Conservation (phyloP, 768 basidiomycete species). For the Sporobolomyces roseus region DNA sequence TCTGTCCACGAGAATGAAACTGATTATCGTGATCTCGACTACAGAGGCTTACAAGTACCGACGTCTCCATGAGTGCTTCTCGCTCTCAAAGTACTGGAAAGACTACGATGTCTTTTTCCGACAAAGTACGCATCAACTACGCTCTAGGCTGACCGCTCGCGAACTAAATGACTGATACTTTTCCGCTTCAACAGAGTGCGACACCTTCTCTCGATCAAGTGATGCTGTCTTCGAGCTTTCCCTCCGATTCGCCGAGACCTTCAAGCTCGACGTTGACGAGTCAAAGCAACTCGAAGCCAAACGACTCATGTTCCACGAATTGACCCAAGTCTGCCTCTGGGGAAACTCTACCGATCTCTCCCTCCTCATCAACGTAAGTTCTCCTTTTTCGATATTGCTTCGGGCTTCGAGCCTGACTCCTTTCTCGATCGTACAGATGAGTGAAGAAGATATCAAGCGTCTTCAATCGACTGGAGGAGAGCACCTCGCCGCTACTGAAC, state of each 20-base stretch:
- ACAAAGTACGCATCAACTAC: constrained; percentile 57
- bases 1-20: not conserved
- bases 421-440: constrained; percentile 58
- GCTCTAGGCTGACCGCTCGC: not conserved
- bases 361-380: constrained; percentile 69
- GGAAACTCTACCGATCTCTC: constrained; percentile 95
- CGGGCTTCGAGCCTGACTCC: not conserved
- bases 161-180: not conserved
- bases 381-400: not conserved
- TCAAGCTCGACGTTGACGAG: constrained; percentile 59
- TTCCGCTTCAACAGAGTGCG: constrained; percentile 58
- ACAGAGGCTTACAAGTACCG: constrained; percentile 67
- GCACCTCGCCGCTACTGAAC: constrained; percentile 87
- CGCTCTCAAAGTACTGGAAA: constrained; percentile 80
- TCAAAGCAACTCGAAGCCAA: constrained; percentile 56
- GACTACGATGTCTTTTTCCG: constrained; percentile 93
- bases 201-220: constrained; percentile 86
- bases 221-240: constrained; percentile 94
- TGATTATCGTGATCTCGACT: not conserved
- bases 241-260: constrained; percentile 81
- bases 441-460: constrained; percentile 91
- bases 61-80: constrained; percentile 88
- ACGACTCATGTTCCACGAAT: constrained; percentile 77
- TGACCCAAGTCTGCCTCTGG: constrained; percentile 95
- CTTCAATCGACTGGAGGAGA: constrained; percentile 97